These are phyloP conservation scores for Pelargonium fulgidum DNA, from an alignment of 441 rosid genomes.

Conservation along the genomic window DNA sequence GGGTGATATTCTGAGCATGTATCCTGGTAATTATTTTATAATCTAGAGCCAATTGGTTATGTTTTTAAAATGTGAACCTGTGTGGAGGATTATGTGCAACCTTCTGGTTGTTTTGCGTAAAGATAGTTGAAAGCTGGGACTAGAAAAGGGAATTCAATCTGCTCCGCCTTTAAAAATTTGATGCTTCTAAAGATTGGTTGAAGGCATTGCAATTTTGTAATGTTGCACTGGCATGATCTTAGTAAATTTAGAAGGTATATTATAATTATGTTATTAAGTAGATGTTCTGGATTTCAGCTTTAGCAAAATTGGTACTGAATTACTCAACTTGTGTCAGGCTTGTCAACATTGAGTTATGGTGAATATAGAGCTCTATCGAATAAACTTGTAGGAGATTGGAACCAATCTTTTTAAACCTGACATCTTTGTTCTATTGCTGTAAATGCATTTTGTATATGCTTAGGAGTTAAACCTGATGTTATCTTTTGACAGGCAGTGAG, in stretches of 20 bases:
- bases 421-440: no score
- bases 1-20: neutral
- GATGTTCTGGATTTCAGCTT: slow-evolving; percentile 1
- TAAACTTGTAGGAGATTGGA: neutral
- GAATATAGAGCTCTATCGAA: neutral
- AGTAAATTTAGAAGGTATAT: neutral
- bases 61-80: neutral
- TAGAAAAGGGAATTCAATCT: neutral
- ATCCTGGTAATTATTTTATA: neutral
- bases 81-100: neutral
- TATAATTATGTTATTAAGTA: no score
- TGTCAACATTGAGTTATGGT: neutral
- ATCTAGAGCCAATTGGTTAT: no score
- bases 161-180: neutral
- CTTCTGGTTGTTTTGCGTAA: neutral
- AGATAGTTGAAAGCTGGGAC: neutral
- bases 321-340: neutral
- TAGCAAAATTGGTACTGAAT: neutral
- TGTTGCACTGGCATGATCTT: neutral
- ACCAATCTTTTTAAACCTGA: no score
- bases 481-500: slow-evolving; percentile 29
- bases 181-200: no score
- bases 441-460: neutral
- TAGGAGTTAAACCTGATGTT: slow-evolving; percentile 19
- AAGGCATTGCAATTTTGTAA: neutral